Base-by-base conservation (phyloP, 495 filamentous ascomycete genomes). In the Lineolata rhizophorae region DNA sequence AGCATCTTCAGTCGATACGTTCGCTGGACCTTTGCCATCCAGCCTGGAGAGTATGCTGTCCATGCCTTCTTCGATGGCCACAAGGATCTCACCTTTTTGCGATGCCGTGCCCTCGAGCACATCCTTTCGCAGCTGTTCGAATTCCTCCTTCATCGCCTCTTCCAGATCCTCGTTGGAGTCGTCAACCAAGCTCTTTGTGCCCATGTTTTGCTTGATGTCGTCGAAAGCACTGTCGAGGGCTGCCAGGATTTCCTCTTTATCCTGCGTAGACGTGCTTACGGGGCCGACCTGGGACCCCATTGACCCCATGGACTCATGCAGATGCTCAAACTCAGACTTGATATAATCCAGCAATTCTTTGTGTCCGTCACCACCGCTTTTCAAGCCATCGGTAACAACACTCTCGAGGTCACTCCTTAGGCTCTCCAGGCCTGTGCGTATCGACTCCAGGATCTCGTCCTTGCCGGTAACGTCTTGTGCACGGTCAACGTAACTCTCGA, bases 401-500 rank as follows among this genome's bases (percentile, higher is more conserved):
- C 55, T 62, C 36, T 77, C 67, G 20, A 92, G 54, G 37, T 91
- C 79, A 1, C 62, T 63, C 18, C 76, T 68, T 27, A 92, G 65
- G 14, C 62, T 54, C 14, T 83, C 72, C 47, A 92, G 67, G 4
- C 68, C 74, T 37, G 60, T 60, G 34, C 71, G 67, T 29, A 92
- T 64, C 11, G 68, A 75, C 8, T 73, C 67, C 43, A 84, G 65
- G 31, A 87, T 72, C 39, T 87, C 76, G 38, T 82, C 70, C 36
- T 81, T 81, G 4, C 63, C 64, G 0, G 72, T 58, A 1, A 66
- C 61, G 42, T 75, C 74, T 18, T 65, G 58, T 12, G 69, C 67
- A 15, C 64, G 62, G 32, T 75, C 70, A 15, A 80, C 73, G 36
- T 84, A 85, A n/a, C 51, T 55, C 51, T 87, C 79, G 34, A 91